Base-by-base conservation (phyloP, 208 protist species). In the Acanthamoeba royreba region DNA sequence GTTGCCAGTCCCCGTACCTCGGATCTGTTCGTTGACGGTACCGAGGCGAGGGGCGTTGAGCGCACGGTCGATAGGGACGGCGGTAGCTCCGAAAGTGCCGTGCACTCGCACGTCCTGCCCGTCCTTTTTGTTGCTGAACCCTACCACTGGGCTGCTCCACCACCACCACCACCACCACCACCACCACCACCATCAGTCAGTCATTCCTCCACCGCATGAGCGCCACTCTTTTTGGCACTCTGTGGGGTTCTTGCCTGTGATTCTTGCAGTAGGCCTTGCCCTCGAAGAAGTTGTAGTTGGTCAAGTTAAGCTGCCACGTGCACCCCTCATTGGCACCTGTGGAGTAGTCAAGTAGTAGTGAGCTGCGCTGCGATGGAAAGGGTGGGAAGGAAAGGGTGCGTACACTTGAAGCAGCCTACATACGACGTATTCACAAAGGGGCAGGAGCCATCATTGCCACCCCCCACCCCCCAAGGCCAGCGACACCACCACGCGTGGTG, bases 231-330 rank as follows among this genome's bases (percentile, higher is more conserved):
- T 7, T 17, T 69, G 58, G 58, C n/a, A n/a, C n/a, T n/a, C n/a
- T 13, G 58, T 17, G 5, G 58, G 58, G 5, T 17, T 69, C 25
- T 38, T 43, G 19, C 63, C 63, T 77, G 46, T 86, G 77, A 45
- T 86, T 86, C 43, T 86, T 86, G 46, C 77, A 86, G 43, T 86
- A 86, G n/a, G 77, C 77, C 46, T 55, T 86, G 42, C 77, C 77
- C 25, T 86, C 77, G 43, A 38, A 86, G 77, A 86, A 86, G 25
- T 86, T 86, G 43, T 86, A 86, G 31, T 86, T 86, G 35, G 77
- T 86, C n/a, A 86, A 45, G 46, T 86, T 86, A 45, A 86, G 77
- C 31, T 86, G 77, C 77, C 77, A 86, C 43, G 40, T 86, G 77
- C 77, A 86, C n/a, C 77, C 77, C 77, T 86, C 77, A 33, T 86